These are phyloP conservation scores for Zoysia japonica DNA, from an alignment of 176 grass and related monocot species.

Conservation along the genomic window DNA sequence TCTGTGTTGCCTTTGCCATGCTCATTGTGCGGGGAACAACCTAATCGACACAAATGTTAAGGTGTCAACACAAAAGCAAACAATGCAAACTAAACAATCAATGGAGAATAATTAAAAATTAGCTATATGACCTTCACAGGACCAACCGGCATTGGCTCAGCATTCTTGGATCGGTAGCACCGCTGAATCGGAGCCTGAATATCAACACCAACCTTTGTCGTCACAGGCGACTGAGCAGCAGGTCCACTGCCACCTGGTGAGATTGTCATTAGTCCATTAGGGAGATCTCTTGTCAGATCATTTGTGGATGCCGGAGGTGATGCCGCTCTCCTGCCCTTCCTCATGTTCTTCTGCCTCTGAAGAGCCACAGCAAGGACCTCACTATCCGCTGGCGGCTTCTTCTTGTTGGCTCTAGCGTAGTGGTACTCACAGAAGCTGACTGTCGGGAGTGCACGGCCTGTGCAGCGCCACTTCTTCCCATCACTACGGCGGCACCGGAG, in stretches of 20 bases:
- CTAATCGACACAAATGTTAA: slow-evolving; percentile 38
- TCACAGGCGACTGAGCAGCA: slow-evolving; percentile 23
- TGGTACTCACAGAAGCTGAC: slow-evolving; percentile 88
- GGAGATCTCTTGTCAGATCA: slow-evolving; percentile 50
- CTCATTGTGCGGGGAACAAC: slow-evolving; percentile 49
- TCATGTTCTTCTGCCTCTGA: slow-evolving; percentile 47
- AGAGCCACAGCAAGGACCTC: slow-evolving; percentile 55
- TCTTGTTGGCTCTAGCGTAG: slow-evolving; percentile 62
- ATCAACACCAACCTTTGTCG: slow-evolving; percentile 77
- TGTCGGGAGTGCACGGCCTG: slow-evolving; percentile 52
- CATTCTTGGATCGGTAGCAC: slow-evolving; percentile 92
- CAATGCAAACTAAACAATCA: slow-evolving; percentile 31
- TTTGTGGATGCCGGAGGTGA: slow-evolving; percentile 33
- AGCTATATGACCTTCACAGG: slow-evolving; percentile 69
- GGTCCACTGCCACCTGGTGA: slow-evolving; percentile 54
- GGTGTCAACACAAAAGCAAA: slow-evolving; percentile 7
- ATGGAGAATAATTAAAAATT: slow-evolving; percentile 23
- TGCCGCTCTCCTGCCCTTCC: slow-evolving; percentile 41
- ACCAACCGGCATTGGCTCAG: slow-evolving; percentile 72
- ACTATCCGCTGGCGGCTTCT: slow-evolving; percentile 55
- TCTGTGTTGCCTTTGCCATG: slow-evolving; percentile 47
- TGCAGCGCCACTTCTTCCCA: slow-evolving; percentile 89
- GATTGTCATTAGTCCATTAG: slow-evolving; percentile 97
- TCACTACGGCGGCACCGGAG: slow-evolving; percentile 87
- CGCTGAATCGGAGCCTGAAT: slow-evolving; percentile 41